Evolutionary conservation across 129 eudicot genomes (phyloP).

Genomic region (Flaveria linearis): DNA sequence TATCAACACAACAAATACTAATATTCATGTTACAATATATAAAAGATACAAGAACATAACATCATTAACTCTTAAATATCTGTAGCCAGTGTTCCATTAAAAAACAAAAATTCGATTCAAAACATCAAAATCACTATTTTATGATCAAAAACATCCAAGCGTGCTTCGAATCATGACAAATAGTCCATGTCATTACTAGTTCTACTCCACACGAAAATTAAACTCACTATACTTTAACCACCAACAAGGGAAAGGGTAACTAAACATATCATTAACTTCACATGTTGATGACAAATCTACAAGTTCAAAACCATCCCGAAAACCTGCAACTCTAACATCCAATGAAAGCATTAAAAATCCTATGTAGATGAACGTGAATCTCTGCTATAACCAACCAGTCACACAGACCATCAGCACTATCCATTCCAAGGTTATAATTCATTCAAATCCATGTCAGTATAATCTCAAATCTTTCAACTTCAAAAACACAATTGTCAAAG

Average conservation of each 20-base stretch:
- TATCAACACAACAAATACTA: no score
- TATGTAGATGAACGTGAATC: background rate
- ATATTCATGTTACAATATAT: background rate
- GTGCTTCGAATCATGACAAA: background rate
- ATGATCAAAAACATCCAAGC: background rate
- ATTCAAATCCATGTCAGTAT: background rate
- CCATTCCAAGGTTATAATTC: background rate
- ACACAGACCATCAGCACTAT: background rate
- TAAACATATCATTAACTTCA: background rate
- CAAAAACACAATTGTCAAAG: background rate
- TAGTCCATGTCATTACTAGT: background rate
- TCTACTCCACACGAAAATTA: background rate
- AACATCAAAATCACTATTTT: background rate
- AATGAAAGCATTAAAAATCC: background rate
- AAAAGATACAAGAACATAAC: background rate
- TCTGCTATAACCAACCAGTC: conserved; percentile 6
- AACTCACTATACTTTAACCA: background rate
- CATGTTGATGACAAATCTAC: conserved; percentile 1
- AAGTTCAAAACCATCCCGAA: background rate
- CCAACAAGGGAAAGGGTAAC: conserved; percentile 1
- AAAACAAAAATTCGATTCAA: background rate
- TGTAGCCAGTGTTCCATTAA: background rate
- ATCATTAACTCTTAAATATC: background rate
- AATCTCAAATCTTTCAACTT: conserved; percentile 14
- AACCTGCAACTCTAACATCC: background rate